phyloP scores from a whole-genome alignment of 768 basidiomycete species.

The Pleurotus salmoneostramineus region DNA sequence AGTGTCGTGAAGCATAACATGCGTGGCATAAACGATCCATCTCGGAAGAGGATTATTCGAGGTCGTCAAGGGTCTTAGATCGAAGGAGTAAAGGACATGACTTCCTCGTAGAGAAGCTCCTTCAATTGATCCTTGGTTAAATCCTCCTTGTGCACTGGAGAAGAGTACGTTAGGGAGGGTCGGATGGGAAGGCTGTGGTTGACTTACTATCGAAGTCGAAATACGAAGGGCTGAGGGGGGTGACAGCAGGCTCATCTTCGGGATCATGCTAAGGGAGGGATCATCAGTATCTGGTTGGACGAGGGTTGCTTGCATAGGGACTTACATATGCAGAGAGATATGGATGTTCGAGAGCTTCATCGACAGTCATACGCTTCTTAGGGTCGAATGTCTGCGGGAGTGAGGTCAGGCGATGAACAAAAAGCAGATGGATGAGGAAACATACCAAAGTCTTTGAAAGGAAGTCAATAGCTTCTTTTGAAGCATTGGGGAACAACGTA shows the following conservation, averaged over 20 bases:
- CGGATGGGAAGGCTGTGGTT: not conserved
- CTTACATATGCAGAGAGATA: conserved; percentile 75
- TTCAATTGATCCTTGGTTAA: conserved; percentile 80
- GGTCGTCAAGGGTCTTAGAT: conserved; percentile 33
- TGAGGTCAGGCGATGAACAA: conserved; percentile 25
- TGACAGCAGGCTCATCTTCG: conserved; percentile 83
- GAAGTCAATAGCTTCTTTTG: conserved; percentile 68
- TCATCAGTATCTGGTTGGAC: no score
- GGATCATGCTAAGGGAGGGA: conserved; percentile 93
- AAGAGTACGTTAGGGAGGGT: conserved; percentile 7
- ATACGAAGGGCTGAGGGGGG: conserved; percentile 77
- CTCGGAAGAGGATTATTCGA: not conserved
- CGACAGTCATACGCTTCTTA: conserved; percentile 78
- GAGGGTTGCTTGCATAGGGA: no score
- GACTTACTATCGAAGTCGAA: conserved; percentile 85
- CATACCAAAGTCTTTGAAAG: conserved; percentile 64
- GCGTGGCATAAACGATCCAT: not conserved
- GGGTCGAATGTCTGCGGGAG: conserved; percentile 73
- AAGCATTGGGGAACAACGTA: conserved; percentile 75
- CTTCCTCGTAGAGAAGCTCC: conserved; percentile 80
- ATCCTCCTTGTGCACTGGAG: conserved; percentile 63
- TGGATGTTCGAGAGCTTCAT: conserved; percentile 79
- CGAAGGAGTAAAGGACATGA: conserved; percentile 67
- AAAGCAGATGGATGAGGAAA: conserved; percentile 6
- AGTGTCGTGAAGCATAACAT: not conserved